Base-by-base conservation (phyloP, 1,284 basidiomycete genomes). In the Butyriboletus appendiculatus region DNA sequence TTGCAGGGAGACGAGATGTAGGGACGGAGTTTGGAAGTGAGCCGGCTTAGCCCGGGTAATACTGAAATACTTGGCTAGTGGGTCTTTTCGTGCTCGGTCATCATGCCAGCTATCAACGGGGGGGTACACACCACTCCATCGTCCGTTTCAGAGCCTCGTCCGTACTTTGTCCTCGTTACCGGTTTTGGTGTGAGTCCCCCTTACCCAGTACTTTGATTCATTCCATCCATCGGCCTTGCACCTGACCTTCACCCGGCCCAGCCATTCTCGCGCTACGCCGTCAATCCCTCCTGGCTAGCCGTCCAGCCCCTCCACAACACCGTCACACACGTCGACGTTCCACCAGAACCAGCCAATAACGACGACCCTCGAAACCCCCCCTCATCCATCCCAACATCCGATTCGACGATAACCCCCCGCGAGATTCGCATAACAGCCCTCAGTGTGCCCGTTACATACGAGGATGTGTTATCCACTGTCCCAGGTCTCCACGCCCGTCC, bases 201-300 rank as follows among this genome's bases (percentile, higher is more conserved):
- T 48, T 66, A 58, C 34, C 60, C 61, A 50, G 66, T 62, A 64
- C 35, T 55, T 57, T 54, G 35, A 34, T 58, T 53, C 24, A 20
- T 48, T 68, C 45, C 47, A 45, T 55, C 39, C 20, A 18, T 41
- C 18, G 47, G 44, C 26, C 48, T n/a, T 43, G 37, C 44, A 22
- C 57, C 59, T 63, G 44, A 58, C 65, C 42, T 55, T 28, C 34
- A 30, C 44, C 47, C 59, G 61, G 56, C 48, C 60, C 59, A 86
- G 84, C 83, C 84, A 20, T 84, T 85, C 67, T 67, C 73, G 50
- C 76, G 79, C 35, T 79, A 80, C 62, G 65, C 72, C 37, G 75
- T 76, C 60, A 86, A 86, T 61, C 84, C 85, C 2, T 84, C 84
- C 26, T 86, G 85, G 84, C 72, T 83, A 10, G 82, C 84, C 34